Conservation (phyloP, 1,284 basidiomycete genomes). For the Tilletia setariae region DNA sequence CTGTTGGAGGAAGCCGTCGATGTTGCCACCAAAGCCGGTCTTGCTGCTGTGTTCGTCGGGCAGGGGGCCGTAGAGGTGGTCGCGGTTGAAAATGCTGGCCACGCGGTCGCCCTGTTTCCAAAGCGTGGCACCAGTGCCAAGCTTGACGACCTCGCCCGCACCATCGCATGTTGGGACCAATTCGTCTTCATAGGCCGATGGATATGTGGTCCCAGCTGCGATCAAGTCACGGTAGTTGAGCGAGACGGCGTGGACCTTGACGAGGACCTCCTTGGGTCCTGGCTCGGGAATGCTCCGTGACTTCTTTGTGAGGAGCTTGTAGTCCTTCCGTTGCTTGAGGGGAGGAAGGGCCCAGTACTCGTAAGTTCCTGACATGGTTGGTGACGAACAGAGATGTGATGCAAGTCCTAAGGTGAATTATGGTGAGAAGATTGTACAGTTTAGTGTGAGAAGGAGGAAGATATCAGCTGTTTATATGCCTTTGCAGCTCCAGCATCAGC, state of each 20-base stretch:
- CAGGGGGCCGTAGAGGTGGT: slow-evolving; percentile 53
- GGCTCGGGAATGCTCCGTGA: slow-evolving; percentile 35
- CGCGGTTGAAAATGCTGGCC: slow-evolving; percentile 47
- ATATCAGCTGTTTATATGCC: too few species aligned
- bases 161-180: slow-evolving; percentile 64
- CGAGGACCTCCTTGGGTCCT: slow-evolving; percentile 40
- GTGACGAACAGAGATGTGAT: too few species aligned
- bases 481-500: too few species aligned
- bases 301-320: slow-evolving; percentile 26
- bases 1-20: slow-evolving; percentile 63
- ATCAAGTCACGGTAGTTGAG: slow-evolving; percentile 54
- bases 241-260: slow-evolving; percentile 54
- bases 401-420: too few species aligned
- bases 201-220: slow-evolving; percentile 26
- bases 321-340: slow-evolving; percentile 26
- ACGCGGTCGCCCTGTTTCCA: slow-evolving; percentile 65
- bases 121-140: slow-evolving; percentile 61
- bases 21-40: slow-evolving; percentile 59
- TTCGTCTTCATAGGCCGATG: slow-evolving; percentile 31
- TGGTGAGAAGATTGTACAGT: too few species aligned
- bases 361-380: not conserved
- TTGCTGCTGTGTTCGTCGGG: slow-evolving; percentile 41
- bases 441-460: too few species aligned
- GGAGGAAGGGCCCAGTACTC: not conserved
- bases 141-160: slow-evolving; percentile 63